Evolutionary conservation across 106 monocot genomes (phyloP).

Genomic region (Platanthera guangdongensis): DNA sequence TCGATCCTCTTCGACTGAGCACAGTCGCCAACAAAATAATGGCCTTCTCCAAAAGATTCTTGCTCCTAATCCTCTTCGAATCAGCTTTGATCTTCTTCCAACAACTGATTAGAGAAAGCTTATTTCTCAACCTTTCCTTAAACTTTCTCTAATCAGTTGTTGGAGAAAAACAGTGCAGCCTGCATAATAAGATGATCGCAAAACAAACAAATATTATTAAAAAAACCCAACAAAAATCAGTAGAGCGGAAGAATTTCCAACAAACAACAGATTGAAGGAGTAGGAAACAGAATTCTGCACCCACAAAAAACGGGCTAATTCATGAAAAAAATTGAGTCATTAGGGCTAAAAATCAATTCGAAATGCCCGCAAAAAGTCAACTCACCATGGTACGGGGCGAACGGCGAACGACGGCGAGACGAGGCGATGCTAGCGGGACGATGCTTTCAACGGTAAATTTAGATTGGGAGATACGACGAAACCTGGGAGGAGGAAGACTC

Average conservation of each 20-base stretch:
- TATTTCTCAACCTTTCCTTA: too few species aligned
- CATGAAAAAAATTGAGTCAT: neutral
- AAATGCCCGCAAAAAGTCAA: neutral
- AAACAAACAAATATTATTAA: too few species aligned
- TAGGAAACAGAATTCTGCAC: neutral
- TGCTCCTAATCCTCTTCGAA: too few species aligned
- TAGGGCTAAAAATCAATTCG: neutral
- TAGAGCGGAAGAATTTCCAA: neutral
- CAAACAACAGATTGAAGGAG: neutral
- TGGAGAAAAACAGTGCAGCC: too few species aligned
- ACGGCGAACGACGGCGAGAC: neutral
- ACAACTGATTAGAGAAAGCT: too few species aligned
- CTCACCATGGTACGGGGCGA: constrained; percentile 4
- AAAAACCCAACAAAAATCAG: neutral
- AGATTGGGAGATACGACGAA: neutral
- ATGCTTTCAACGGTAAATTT: too few species aligned
- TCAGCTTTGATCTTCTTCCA: too few species aligned
- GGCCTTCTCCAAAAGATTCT: too few species aligned
- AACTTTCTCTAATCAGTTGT: too few species aligned
- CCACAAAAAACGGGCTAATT: neutral
- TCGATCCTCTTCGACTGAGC: too few species aligned
- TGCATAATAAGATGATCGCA: neutral
- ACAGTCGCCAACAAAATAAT: too few species aligned
- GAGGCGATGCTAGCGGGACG: too few species aligned
- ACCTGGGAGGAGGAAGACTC: constrained; percentile 59